Percentiles rank a stretch among this genome's conserved stretches.
These are phyloP conservation scores for Plasmodium chabaudi DNA, from an alignment of 169 alveolate species.

Conservation along the genomic window DNA sequence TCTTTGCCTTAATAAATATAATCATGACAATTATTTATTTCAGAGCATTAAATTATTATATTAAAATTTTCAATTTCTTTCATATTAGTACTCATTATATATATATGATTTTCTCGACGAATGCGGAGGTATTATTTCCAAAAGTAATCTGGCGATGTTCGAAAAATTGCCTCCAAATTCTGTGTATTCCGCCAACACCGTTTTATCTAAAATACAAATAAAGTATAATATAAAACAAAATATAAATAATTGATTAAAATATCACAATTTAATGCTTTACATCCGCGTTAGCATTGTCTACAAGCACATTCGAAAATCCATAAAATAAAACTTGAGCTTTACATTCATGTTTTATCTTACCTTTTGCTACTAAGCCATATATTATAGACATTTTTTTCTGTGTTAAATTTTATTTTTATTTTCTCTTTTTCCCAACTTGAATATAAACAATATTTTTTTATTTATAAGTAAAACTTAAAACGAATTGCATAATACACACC, in stretches of 20 bases:
- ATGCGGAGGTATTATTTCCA: slow-evolving; percentile 73
- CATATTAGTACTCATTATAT: slow-evolving; percentile 50
- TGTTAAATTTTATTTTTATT: slow-evolving; percentile 8
- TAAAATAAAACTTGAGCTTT: not conserved
- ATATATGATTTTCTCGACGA: slow-evolving; percentile 69
- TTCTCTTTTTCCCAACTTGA: slow-evolving; percentile 1
- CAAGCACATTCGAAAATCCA: not conserved
- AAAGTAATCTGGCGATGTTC: slow-evolving; percentile 67
- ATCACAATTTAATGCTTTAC: not conserved
- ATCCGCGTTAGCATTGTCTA: not conserved
- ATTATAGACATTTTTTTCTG: slow-evolving; percentile 67
- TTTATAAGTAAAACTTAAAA: not conserved
- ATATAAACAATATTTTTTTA: not conserved
- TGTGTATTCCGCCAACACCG: slow-evolving; percentile 73
- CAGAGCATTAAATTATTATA: not conserved
- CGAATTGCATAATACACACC: no score
- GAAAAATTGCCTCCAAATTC: slow-evolving; percentile 76
- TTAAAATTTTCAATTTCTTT: not conserved
- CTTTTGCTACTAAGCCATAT: slow-evolving; percentile 76
- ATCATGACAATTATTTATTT: not conserved
- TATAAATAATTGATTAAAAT: slow-evolving; percentile 4
- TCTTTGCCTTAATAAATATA: not conserved
- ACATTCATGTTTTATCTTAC: slow-evolving; percentile 32
- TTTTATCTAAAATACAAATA: slow-evolving; percentile 35
- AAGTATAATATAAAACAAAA: not conserved